phyloP scores from a whole-genome alignment of 75 land plant genomes.

The Azolla pinnata region DNA sequence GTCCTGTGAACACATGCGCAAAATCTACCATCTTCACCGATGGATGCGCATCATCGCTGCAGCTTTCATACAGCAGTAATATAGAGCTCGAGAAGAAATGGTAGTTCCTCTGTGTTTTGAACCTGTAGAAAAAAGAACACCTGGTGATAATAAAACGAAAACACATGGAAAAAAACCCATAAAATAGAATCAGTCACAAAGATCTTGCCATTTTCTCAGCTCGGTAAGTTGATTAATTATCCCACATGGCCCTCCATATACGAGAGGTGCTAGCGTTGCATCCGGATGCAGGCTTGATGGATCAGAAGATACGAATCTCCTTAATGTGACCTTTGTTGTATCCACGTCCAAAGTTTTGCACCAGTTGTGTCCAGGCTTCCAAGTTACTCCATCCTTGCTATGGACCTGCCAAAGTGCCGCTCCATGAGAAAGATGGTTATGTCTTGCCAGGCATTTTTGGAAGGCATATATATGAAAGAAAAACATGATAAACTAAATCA shows the following conservation, averaged over 20 bases:
- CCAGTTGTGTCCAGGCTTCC: constrained; percentile 55
- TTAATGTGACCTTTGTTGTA: constrained; percentile 34
- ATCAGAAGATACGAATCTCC: constrained; percentile 68
- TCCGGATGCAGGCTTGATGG: constrained; percentile 35
- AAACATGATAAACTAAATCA: too few species aligned
- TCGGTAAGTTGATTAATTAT: constrained; percentile 54
- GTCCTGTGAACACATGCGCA: constrained; percentile 68
- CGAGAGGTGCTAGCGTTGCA: constrained; percentile 38
- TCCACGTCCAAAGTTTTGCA: constrained; percentile 21
- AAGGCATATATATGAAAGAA: too few species aligned
- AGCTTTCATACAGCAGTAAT: constrained; percentile 48
- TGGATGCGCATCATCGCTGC: constrained; percentile 6
- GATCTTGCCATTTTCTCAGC: constrained; percentile 53
- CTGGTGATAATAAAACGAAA: not conserved
- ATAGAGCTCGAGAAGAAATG: constrained; percentile 78
- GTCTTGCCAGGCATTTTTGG: too few species aligned
- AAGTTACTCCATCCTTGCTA: constrained; percentile 28
- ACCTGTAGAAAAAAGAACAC: constrained; percentile 26
- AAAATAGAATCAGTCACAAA: not conserved
- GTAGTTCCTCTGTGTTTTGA: constrained; percentile 63
- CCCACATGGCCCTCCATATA: constrained; percentile 60
- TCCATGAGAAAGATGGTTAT: too few species aligned
- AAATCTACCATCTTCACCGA: constrained; percentile 79
- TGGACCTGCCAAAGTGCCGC: too few species aligned
- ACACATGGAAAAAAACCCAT: not conserved